Evolutionary conservation across 768 basidiomycete species (phyloP), one percentile per base, ranked within the genome.

Genomic region (Amanita rubescens): DNA sequence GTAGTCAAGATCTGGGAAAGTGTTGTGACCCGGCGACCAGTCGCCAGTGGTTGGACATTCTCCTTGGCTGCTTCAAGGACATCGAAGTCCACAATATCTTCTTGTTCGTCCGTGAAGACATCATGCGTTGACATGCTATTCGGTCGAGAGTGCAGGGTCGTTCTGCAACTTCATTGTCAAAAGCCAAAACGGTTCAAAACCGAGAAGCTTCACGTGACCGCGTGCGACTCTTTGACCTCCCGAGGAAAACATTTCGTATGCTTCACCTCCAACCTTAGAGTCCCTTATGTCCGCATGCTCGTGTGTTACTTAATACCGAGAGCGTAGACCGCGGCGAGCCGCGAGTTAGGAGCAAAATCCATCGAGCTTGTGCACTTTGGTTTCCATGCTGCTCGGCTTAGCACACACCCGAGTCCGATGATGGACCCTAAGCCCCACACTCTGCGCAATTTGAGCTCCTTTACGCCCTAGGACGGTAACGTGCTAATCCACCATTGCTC

Each of bases 31-130:
- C 86, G 79, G 41, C 89, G 78, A n/a, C 89, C 89, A 2, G 80
- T 75, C 10, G 84, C 86, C 9, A 91, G 77, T 38, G 88, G 89
- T 65, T 88, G 90, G 27, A 92, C 87, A 60, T 92, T 92, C 66
- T 92, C 89, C 63, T 92, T 92, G 11, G 87, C 81, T 3, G 87
- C 87, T 62, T 90, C 87, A 14, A 92, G 75, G 0, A 92, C 71
- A 61, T 90, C 89, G 57, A 82, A 85, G 68, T 92, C 88, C 43
- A 92, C 85, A 42, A 90, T 82, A 20, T 69, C 59, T 0, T 72
- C 66, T 3, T 63, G 59, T 11, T 44, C 33, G 14, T 72, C 73
- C 47, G 72, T 71, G 53, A 79, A 75, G 56, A 77, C 69, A 53
- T 75, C 75, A 47, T 69, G 63, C 14, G 30, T 53, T n/a, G 39